Percentiles rank a stretch among this genome's conserved stretches.
phyloP scores from a whole-genome alignment of 2,329 filamentous ascomycete species.

The Blastomyces parvus region DNA sequence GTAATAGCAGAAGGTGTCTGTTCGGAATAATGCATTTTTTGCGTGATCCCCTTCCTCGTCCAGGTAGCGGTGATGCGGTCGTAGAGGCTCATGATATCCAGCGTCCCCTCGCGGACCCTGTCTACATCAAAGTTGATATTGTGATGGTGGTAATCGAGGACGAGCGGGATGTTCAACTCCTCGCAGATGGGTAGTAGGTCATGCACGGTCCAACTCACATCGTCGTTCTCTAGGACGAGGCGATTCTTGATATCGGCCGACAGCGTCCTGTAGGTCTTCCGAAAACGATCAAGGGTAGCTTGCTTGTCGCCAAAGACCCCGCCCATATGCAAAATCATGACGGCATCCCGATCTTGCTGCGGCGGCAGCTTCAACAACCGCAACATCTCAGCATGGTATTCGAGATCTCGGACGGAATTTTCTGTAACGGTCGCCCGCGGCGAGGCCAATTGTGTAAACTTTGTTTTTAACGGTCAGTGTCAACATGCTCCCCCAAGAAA shows the following conservation, averaged over 20 bases:
- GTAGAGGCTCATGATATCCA: conserved; percentile 66
- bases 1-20: conserved; percentile 67
- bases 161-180: conserved; percentile 84
- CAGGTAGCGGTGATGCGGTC: conserved; percentile 75
- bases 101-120: conserved; percentile 69
- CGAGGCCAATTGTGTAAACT: conserved; percentile 85
- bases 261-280: conserved; percentile 59
- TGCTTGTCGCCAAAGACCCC: conserved; percentile 80
- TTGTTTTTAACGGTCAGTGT: conserved; percentile 4
- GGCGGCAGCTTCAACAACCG: conserved; percentile 64
- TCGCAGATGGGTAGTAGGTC: conserved; percentile 84
- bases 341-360: conserved; percentile 72
- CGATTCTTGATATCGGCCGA: conserved; percentile 64
- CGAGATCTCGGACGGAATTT: conserved; percentile 68
- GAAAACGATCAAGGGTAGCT: conserved; percentile 68
- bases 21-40: conserved; percentile 97
- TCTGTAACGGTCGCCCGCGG: conserved; percentile 67
- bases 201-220: conserved; percentile 86
- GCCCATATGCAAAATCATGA: conserved; percentile 93
- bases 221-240: conserved; percentile 87
- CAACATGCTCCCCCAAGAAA: background rate
- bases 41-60: conserved; percentile 71
- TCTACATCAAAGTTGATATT: conserved; percentile 77
- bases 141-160: conserved; percentile 90
- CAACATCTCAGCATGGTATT: conserved; percentile 82